Evolutionary conservation across 2,329 filamentous ascomycete genomes (phyloP).

Genomic region (Ceratocystis cacaofunesta): DNA sequence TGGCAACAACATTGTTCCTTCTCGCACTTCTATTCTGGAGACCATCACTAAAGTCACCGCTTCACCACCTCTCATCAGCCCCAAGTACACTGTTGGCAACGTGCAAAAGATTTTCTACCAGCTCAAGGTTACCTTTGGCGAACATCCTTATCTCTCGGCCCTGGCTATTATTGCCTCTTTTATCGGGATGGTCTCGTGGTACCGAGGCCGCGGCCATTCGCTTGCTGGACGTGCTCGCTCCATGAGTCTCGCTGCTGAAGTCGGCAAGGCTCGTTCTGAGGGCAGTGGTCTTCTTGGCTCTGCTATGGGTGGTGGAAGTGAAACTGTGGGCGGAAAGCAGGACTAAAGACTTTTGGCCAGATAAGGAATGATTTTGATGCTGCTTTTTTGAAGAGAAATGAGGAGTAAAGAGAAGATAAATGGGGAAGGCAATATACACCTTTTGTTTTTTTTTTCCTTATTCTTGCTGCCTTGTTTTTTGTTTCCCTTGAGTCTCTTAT

Average conservation of each 20-base stretch:
- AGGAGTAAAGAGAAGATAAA: not conserved
- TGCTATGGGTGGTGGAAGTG: not conserved
- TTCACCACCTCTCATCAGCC: slow-evolving; percentile 53
- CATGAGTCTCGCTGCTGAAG: slow-evolving; percentile 13
- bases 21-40: slow-evolving; percentile 79
- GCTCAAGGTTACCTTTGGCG: slow-evolving; percentile 41
- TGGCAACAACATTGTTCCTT: slow-evolving; percentile 78
- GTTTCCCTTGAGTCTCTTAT: not conserved
- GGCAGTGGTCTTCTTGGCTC: slow-evolving; percentile 1
- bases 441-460: not conserved
- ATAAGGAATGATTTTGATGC: not conserved
- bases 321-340: slow-evolving; percentile 11
- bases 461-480: not conserved
- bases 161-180: slow-evolving; percentile 32
- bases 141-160: slow-evolving; percentile 44
- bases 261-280: slow-evolving; percentile 12
- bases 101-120: slow-evolving; percentile 59
- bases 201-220: slow-evolving; percentile 34
- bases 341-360: slow-evolving; percentile 8
- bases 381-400: not conserved
- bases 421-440: not conserved
- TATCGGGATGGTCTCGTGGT: slow-evolving; percentile 26
- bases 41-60: slow-evolving; percentile 59
- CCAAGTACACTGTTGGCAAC: slow-evolving; percentile 62
- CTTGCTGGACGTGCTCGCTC: slow-evolving; percentile 13